A percentile compares a stretch with the other conserved stretches of the same genome.
These are phyloP conservation scores for Echria macrotheca DNA, from an alignment of 495 filamentous ascomycete genomes.

Conservation along the genomic window DNA sequence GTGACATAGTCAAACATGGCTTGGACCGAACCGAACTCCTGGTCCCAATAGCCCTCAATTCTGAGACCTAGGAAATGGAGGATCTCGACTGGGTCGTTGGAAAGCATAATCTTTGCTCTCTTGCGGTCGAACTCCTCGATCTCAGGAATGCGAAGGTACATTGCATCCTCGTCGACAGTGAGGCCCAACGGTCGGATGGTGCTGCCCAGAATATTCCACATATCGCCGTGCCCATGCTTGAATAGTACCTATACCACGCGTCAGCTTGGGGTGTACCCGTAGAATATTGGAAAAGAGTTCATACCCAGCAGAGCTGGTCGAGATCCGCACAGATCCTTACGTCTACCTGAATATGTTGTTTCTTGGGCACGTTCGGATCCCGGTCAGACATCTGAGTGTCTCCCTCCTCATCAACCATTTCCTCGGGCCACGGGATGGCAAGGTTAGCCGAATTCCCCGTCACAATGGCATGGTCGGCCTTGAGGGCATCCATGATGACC, in stretches of 20 bases:
- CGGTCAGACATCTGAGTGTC: neutral
- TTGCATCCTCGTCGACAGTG: conserved; percentile 52
- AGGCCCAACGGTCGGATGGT: conserved; percentile 57
- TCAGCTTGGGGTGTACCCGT: no score
- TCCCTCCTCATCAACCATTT: conserved; percentile 9
- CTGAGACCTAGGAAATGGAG: conserved; percentile 57
- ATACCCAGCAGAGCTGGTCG: conserved; percentile 48
- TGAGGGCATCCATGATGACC: conserved; percentile 23
- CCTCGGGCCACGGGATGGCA: conserved; percentile 47
- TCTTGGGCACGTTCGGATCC: conserved; percentile 1
- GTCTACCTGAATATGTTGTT: conserved; percentile 56
- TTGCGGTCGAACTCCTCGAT: conserved; percentile 54
- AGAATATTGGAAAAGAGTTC: no score
- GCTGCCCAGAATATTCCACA: conserved; percentile 60
- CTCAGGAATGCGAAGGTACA: conserved; percentile 57
- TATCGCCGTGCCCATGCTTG: conserved; percentile 57
- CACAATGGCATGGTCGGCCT: conserved; percentile 26
- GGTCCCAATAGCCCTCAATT: conserved; percentile 31
- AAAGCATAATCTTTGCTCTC: conserved; percentile 51
- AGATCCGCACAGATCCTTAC: conserved; percentile 44
- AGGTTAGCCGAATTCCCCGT: conserved; percentile 28
- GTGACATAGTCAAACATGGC: conserved; percentile 54
- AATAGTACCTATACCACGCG: conserved; percentile 48
- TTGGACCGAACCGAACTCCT: conserved; percentile 43
- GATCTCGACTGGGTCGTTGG: conserved; percentile 43